Base-by-base conservation (phyloP, 2,329 filamentous ascomycete genomes). In the Fusarium marasasianum region DNA sequence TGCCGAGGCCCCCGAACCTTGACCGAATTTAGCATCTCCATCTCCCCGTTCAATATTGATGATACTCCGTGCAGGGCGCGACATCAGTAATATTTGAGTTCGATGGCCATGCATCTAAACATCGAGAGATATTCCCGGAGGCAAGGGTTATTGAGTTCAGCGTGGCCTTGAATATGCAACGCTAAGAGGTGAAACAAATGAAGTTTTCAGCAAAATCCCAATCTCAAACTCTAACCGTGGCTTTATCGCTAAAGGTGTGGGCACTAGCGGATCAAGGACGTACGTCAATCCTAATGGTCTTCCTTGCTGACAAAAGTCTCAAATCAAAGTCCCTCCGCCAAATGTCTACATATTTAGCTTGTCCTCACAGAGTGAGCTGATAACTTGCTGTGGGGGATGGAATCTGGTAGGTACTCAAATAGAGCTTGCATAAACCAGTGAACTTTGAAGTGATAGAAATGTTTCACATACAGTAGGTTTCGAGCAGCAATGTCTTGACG, bases 1-100 rank as follows among this genome's bases (percentile, higher is more conserved):
- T 74, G 43, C 75, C 75, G 72, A 77, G 61, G 63, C 73, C 68
- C 63, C 76, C 76, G 74, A 77, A 66, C 58, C 72, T 75, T 69
- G 72, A 69, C 72, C 70, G 72, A 69, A 56, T 61, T 71, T 43
- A 37, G 43, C 40, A 66, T 65, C 56, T 75, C 61, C 54, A 67
- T 69, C 61, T 72, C 63, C 38, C 63, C 55, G 64, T 76, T 41
- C 62, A 54, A 63, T 37, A 37, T 24, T 53, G 44, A 54, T 65
- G 51, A 57, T 54, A 65, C 61, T 26, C 24, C 20, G 44, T 44
- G 11, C 26, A 51, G 41, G 40, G 41, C 41, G 37, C 66, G 20
- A 64, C 45, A 62, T 64, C 61, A 51, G 58, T 38, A 35, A 35
- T 41, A 63, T 68, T 48, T 48, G 54, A 33, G 18, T 56, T 38